These are phyloP conservation scores for Pleurotus giganteus DNA, from an alignment of 768 basidiomycete genomes.

Conservation along the genomic window DNA sequence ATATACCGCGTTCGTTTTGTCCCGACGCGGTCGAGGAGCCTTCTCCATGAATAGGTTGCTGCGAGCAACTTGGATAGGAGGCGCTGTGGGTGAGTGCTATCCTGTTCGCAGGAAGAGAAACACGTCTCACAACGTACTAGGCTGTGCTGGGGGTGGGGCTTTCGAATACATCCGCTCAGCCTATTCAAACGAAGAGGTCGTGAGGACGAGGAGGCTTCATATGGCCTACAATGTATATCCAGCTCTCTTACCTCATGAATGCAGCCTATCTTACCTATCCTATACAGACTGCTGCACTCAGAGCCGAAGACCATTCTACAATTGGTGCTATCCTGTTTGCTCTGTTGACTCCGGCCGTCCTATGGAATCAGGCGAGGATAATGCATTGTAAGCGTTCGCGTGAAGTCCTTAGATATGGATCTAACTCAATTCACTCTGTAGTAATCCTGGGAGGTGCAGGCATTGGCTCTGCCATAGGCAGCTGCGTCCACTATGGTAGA, in stretches of 20 bases:
- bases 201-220: conserved; percentile 48
- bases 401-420: not conserved
- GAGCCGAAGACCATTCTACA: conserved; percentile 72
- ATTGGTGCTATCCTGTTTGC: conserved; percentile 68
- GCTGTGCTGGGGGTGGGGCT: conserved; percentile 49
- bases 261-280: conserved; percentile 1
- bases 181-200: conserved; percentile 46
- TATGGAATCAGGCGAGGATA: conserved; percentile 67
- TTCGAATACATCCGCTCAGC: conserved; percentile 62
- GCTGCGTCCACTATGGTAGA: conserved; percentile 54
- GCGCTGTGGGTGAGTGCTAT: conserved; percentile 47
- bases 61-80: conserved; percentile 73
- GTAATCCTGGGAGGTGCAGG: conserved; percentile 74
- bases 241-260: not conserved
- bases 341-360: conserved; percentile 62
- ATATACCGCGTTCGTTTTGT: conserved; percentile 53
- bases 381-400: conserved; percentile 50
- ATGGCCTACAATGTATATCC: conserved; percentile 56
- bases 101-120: conserved; percentile 1
- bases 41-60: conserved; percentile 62
- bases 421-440: conserved; percentile 21
- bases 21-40: conserved; percentile 51
- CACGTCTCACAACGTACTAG: conserved; percentile 24
- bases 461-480: conserved; percentile 59
- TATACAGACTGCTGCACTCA: conserved; percentile 50